Percentiles rank a stretch among this genome's conserved stretches.
phyloP scores from a whole-genome alignment of 2,329 filamentous ascomycete species.

The Hypoxylon sp. region DNA sequence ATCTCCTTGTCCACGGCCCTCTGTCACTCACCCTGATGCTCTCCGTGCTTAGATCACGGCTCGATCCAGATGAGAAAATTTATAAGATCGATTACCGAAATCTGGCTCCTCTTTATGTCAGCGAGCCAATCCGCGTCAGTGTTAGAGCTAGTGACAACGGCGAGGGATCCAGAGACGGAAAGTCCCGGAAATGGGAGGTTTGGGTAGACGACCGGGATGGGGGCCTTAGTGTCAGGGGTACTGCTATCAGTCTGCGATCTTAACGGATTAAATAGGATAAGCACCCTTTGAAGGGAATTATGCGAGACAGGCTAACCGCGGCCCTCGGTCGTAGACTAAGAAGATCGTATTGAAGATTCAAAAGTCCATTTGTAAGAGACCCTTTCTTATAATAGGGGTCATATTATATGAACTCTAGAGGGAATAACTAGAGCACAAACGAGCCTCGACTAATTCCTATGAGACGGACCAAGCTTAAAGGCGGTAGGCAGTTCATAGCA shows the following conservation, averaged over 20 bases:
- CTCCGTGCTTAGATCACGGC: slow-evolving; percentile 67
- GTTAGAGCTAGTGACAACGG: slow-evolving; percentile 60
- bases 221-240: slow-evolving; percentile 73
- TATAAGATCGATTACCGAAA: slow-evolving; percentile 81
- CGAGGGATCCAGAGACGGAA: neutral
- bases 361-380: neutral
- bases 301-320: neutral
- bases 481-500: neutral
- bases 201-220: slow-evolving; percentile 74
- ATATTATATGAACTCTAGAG: neutral
- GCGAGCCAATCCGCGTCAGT: slow-evolving; percentile 78
- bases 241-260: slow-evolving; percentile 45
- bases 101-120: slow-evolving; percentile 81
- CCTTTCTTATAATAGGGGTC: neutral
- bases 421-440: neutral
- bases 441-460: neutral
- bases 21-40: slow-evolving; percentile 83
- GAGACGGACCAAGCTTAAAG: neutral
- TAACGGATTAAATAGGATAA: neutral
- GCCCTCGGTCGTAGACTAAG: neutral
- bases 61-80: slow-evolving; percentile 59
- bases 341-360: too few relatives aligned
- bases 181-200: slow-evolving; percentile 64
- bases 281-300: neutral
- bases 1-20: slow-evolving; percentile 88